Percentiles rank a stretch among this genome's conserved stretches.
Conservation (phyloP, 495 filamentous ascomycete species). For the Aspergillus heteromorphus region DNA sequence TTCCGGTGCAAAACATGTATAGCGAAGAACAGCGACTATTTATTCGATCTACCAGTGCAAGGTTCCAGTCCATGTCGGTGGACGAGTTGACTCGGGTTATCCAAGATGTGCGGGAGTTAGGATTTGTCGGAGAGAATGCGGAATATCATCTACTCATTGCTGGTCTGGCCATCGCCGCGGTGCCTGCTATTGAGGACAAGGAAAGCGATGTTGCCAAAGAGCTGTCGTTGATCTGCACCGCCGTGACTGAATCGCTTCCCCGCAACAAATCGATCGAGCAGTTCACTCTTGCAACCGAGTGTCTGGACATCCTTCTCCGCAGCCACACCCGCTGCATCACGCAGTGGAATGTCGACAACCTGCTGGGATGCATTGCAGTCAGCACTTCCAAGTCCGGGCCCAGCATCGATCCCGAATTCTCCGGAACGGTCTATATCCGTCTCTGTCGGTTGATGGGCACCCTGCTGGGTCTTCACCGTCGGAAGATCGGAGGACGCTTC, state of each 20-base stretch:
- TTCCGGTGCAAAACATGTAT: slow-evolving; percentile 35
- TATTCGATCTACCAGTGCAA: slow-evolving; percentile 32
- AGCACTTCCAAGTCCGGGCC: slow-evolving; percentile 43
- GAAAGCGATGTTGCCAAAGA: slow-evolving; percentile 30
- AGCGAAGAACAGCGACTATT: slow-evolving; percentile 40
- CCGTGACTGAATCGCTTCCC: slow-evolving; percentile 24
- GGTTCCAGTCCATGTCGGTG: slow-evolving; percentile 31
- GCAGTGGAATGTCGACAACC: slow-evolving; percentile 66
- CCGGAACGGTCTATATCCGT: slow-evolving; percentile 53
- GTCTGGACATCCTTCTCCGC: slow-evolving; percentile 53
- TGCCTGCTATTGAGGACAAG: slow-evolving; percentile 35
- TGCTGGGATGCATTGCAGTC: slow-evolving; percentile 52
- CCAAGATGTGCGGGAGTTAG: slow-evolving; percentile 28
- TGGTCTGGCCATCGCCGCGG: slow-evolving; percentile 31
- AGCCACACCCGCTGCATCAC: slow-evolving; percentile 48
- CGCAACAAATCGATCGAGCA: slow-evolving; percentile 41
- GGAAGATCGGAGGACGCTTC: slow-evolving; percentile 62
- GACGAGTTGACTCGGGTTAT: slow-evolving; percentile 27
- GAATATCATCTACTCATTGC: slow-evolving; percentile 32
- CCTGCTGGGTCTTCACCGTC: slow-evolving; percentile 55
- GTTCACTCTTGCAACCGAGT: slow-evolving; percentile 54
- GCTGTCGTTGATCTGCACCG: slow-evolving; percentile 33
- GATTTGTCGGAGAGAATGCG: slow-evolving; percentile 27
- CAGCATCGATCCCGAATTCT: slow-evolving; percentile 30
- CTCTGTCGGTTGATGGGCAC: slow-evolving; percentile 55